Base-by-base conservation (phyloP, 441 rosid genomes). In the Euphorbia celastroides region DNA sequence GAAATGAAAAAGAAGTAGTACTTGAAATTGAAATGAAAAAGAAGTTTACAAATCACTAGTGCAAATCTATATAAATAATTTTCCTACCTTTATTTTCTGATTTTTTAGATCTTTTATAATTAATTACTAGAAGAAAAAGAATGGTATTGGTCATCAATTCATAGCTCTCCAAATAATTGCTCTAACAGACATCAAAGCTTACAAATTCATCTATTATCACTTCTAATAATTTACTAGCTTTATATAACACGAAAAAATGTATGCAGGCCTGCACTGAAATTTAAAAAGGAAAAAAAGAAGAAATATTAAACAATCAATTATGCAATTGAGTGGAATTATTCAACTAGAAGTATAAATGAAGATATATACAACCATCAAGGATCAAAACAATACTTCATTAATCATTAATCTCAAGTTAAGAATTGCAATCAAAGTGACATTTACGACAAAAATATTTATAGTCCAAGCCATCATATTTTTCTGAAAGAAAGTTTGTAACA, bases 281-380 rank as follows among this genome's bases (percentile, higher is more conserved):
- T 58, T 54, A 16, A 17, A 59, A 36, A 42, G 58, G 14, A 23
- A 23, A 57, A 50, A 46, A 14, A 64, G 51, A 46, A 22, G n/a
- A n/a, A n/a, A n/a, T n/a, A 58, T 19, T n/a, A n/a, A 62, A 36
- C 41, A n/a, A 60, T 60, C 22, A 31, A 26, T 17, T 12, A 17
- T 30, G 55, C 32, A 16, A 50, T 31, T 42, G 11, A 62, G 38
- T 8, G 42, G 12, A 20, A 55, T 69, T 42, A 38, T 69, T 64
- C 62, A 41, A 57, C 17, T 27, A 41, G 26, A 60, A 23, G 27
- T 42, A 41, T 25, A 27, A 62, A 26, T 44, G 30, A 14, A 42
- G 31, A 30, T 30, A 42, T 41, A 38, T 38, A 2, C 12, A 1
- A 14, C 12, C 41, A 22, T 41, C 32, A 62, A 12, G 50, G 12